Evolutionary conservation across 768 basidiomycete species (phyloP), one percentile per base, ranked within the genome.

Genomic region (Leccinum truebloodii): DNA sequence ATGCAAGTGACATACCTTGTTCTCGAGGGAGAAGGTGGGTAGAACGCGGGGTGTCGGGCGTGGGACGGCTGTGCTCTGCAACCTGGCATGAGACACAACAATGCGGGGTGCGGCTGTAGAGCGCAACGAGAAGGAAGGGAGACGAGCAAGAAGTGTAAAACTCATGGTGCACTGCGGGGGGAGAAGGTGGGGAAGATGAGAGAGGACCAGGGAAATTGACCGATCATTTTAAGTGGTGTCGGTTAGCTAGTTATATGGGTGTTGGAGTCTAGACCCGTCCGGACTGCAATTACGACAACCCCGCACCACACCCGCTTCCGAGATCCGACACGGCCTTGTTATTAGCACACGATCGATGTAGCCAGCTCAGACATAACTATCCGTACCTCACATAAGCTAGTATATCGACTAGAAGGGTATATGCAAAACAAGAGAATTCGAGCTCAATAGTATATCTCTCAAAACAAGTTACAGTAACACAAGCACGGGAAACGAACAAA

Each of bases 11-110:
- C 74, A 64, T 54, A 88, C 92, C 81, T 91, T 94, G 69, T 82
- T 83, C 71, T 85, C 79, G 79, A 96, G 83, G 10, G 92, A 94
- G 69, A 96, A 90, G 28, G 83, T 81, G 10, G 88, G 83, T 39
- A 95, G 81, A 5, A 86, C 85, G 68, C 78, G 84, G 14, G 80
- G 77, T 12, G 63, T 34, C 24, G 59, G 64, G 6, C 62, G 65
- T n/a, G 66, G 58, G 49, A 59, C 51, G 18, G 63, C 63, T 22
- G 75, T 71, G 58, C 73, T 76, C 66, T 68, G 67, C 39, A 71
- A 52, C 55, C 73, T 68, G 49, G 39, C 50, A 5, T 60, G 62
- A 22, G 53, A 57, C 22, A 63, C 50, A 3, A 34, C 6, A 2
- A 48, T 53, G 41, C 65, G 69, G 22, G 59, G 59, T 48, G 58